Percentiles rank a stretch among this genome's conserved stretches.
Conservation (phyloP, 2,329 filamentous ascomycete species). For the Fulvia fulva region DNA sequence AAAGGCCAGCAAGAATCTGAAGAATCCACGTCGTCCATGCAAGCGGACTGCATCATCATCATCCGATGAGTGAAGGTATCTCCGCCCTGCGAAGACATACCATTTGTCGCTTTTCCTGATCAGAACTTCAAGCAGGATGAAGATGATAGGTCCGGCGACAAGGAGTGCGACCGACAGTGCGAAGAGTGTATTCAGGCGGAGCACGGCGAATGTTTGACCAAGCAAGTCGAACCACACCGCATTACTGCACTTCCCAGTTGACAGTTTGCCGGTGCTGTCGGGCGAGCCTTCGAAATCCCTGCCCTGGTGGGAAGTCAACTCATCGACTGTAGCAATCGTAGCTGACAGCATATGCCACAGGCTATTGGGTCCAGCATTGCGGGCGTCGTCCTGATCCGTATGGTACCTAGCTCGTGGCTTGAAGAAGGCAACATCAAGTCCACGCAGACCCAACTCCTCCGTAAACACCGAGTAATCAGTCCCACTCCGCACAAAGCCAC, state of each 20-base stretch:
- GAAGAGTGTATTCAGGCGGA: constrained; percentile 78
- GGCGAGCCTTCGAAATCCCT: constrained; percentile 61
- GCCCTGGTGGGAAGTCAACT: constrained; percentile 65
- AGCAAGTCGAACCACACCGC: constrained; percentile 95
- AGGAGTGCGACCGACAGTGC: constrained; percentile 81
- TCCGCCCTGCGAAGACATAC: constrained; percentile 74
- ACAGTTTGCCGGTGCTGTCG: constrained; percentile 56
- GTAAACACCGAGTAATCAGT: constrained; percentile 88
- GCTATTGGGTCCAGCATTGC: constrained; percentile 66
- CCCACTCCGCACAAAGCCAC: constrained; percentile 72
- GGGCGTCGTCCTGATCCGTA: constrained; percentile 80
- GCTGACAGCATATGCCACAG: constrained; percentile 96
- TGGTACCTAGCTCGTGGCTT: constrained; percentile 83
- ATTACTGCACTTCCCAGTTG: constrained; percentile 55
- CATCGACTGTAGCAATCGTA: constrained; percentile 68
- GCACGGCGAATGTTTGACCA: constrained; percentile 71
- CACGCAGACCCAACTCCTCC: constrained; percentile 72
- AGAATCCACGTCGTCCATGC: constrained; percentile 75
- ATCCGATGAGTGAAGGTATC: constrained; percentile 57
- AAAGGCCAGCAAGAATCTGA: constrained; percentile 76
- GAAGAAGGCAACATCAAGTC: constrained; percentile 89
- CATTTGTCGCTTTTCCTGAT: constrained; percentile 73
- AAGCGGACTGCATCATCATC: constrained; percentile 58
- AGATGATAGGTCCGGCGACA: constrained; percentile 69
- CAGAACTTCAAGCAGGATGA: constrained; percentile 65